Percentiles rank a stretch among this genome's conserved stretches.
Conservation (phyloP, 345 rosid species). For the Excoecaria agallocha region DNA sequence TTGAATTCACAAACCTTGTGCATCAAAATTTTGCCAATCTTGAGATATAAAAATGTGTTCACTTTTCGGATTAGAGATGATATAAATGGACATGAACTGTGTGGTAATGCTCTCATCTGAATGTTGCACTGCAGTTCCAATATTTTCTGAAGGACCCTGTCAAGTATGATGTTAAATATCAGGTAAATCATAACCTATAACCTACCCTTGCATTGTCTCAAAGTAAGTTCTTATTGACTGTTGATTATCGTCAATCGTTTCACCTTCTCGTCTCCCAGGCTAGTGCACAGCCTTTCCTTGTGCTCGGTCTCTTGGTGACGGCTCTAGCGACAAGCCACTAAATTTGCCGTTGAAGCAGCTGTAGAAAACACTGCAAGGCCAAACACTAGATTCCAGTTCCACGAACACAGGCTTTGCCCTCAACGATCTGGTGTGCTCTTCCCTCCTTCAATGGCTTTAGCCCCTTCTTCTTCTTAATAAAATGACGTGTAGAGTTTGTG, state of each 20-base stretch:
- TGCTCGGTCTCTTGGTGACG: conserved; percentile 86
- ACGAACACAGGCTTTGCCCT: no score
- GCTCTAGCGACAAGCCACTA: conserved; percentile 88
- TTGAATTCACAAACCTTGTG: no score
- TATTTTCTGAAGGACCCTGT: conserved; percentile 94
- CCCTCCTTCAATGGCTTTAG: no score
- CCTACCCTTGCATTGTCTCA: background rate
- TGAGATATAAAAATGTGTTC: no score
- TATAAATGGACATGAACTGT: background rate
- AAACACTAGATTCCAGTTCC: no score
- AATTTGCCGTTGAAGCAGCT: background rate
- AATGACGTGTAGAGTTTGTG: no score
- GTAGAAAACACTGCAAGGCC: background rate
- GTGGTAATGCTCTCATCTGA: background rate
- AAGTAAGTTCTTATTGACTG: background rate
- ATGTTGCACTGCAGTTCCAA: conserved; percentile 56
- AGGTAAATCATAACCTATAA: conserved; percentile 42
- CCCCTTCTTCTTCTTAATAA: no score
- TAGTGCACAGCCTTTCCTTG: conserved; percentile 91
- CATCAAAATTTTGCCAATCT: no score
- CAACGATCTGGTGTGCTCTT: no score
- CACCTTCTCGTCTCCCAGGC: conserved; percentile 48
- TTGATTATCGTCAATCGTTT: no score
- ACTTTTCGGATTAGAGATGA: no score
- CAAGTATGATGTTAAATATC: conserved; percentile 92